These are phyloP conservation scores for Mariannaea sp. DNA, from an alignment of 2,329 filamentous ascomycete genomes.

Conservation along the genomic window DNA sequence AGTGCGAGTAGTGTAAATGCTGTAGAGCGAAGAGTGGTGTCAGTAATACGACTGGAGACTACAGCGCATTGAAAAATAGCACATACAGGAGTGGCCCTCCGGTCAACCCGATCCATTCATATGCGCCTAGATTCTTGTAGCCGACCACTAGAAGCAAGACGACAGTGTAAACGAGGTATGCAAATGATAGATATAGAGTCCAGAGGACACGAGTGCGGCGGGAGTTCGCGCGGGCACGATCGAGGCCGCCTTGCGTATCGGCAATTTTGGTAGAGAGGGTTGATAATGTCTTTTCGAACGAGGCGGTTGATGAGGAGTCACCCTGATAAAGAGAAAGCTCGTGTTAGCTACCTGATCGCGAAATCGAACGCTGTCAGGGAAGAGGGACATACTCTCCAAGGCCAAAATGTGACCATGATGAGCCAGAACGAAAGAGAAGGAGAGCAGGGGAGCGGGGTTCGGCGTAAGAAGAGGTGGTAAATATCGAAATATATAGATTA, in stretches of 20 bases:
- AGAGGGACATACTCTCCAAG: conserved; percentile 68
- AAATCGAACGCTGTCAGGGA: neutral
- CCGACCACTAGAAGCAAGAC: conserved; percentile 85
- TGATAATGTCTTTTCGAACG: conserved; percentile 90
- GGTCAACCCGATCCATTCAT: conserved; percentile 78
- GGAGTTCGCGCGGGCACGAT: conserved; percentile 71
- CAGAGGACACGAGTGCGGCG: conserved; percentile 82
- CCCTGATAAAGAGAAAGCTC: conserved; percentile 55
- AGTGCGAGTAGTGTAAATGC: conserved; percentile 79
- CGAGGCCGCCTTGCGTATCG: conserved; percentile 72
- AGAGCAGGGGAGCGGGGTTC: neutral
- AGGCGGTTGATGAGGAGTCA: conserved; percentile 80
- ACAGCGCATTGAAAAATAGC: neutral
- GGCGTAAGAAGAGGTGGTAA: neutral
- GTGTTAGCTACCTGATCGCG: conserved; percentile 20
- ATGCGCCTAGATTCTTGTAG: conserved; percentile 73
- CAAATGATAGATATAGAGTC: conserved; percentile 89
- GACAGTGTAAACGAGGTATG: conserved; percentile 84
- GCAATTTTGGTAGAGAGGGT: conserved; percentile 82
- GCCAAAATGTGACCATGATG: conserved; percentile 82
- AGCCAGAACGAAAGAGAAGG: neutral
- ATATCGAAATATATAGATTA: neutral
- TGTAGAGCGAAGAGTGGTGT: conserved; percentile 42
- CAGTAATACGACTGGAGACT: conserved; percentile 14
- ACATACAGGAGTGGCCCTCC: conserved; percentile 78